Base-by-base conservation (phyloP, 441 rosid species). In the Adansonia rubrostipa region DNA sequence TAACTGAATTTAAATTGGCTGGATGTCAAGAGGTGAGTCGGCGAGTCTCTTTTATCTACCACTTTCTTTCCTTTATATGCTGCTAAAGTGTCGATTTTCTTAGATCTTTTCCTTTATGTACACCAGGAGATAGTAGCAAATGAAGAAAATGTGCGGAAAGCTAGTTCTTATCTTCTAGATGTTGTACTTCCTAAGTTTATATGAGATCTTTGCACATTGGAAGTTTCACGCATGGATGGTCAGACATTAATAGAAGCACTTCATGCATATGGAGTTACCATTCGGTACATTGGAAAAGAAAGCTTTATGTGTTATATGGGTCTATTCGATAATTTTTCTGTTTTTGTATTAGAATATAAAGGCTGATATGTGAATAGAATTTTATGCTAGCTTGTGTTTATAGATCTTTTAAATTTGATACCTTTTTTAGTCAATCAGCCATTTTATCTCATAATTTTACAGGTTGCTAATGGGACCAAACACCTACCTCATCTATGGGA, bases 211-310 rank as follows among this genome's bases (percentile, higher is more conserved):
- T 97, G 99, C 87, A 80, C 92, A 0, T 94, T 97, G 77, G 99
- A 97, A 85, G 99, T 96, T 81, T 97, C 99, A 70, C 99, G 99
- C 28, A 94, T 97, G 99, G 99, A 96, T 87, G 98, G 99, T 80
- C 99, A 95, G 80, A 94, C 99, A 47, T 88, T 97, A 77, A 97
- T 98, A 57, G 99, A 94, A 83, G 98, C 98, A 47, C 96, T 97
- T 64, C 98, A 97, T 89, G 97, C 99, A 57, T 98, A 97, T 84
- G 99, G 99, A 79, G 88, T 97, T 78, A 95, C 95, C 82, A 87
- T 94, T 74, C 97, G 99, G 73, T 97, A 95, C 80, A 89, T 97
- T 86, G 99, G 99, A 84, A 94, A 82, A 87, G 99, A 93, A 84
- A 86, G 88, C 62, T 33, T 68, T 40, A 71, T 80, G n/a, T 24